A percentile compares a stretch with the other conserved stretches of the same genome.
phyloP scores from a whole-genome alignment of 768 basidiomycete species.

The Rhodocollybia butyracea region DNA sequence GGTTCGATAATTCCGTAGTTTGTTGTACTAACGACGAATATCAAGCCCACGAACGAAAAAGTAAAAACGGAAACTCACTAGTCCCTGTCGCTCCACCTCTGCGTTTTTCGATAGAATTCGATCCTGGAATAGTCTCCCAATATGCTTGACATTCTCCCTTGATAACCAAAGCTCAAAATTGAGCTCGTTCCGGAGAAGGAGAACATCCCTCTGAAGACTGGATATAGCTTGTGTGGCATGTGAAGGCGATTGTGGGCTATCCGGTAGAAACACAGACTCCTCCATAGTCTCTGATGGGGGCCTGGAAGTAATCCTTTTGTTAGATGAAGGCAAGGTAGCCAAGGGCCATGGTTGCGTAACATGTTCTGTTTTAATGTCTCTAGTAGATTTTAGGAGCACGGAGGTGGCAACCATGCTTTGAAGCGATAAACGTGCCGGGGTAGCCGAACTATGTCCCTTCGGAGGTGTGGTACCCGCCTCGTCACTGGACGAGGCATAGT shows the following conservation, averaged over 20 bases:
- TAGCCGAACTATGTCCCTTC: constrained; percentile 29
- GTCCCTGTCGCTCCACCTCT: constrained; percentile 76
- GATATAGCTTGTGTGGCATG: constrained; percentile 66
- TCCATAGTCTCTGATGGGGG: constrained; percentile 9
- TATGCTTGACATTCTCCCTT: constrained; percentile 77
- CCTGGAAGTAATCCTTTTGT: constrained; percentile 20
- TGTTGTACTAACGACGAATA: constrained; percentile 59
- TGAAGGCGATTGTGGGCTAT: constrained; percentile 28
- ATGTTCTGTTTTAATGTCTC: constrained; percentile 58
- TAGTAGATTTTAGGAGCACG: constrained; percentile 67
- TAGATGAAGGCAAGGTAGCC: constrained; percentile 34
- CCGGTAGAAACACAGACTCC: not conserved
- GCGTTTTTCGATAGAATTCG: constrained; percentile 69
- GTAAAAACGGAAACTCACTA: constrained; percentile 45
- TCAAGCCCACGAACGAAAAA: not conserved
- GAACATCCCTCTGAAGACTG: constrained; percentile 69
- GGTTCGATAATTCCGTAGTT: constrained; percentile 70
- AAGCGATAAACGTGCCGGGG: constrained; percentile 49
- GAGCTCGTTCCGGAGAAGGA: constrained; percentile 75
- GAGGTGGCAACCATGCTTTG: constrained; percentile 74
- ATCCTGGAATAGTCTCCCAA: constrained; percentile 76
- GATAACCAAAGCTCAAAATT: constrained; percentile 86
- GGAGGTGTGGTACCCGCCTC: constrained; percentile 20
- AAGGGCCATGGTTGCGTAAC: constrained; percentile 52
- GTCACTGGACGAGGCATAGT: not conserved